Evolutionary conservation across 371 early-diverging fungal species (phyloP), one percentile per base, ranked within the genome.

Genomic region (Circinella minor): DNA sequence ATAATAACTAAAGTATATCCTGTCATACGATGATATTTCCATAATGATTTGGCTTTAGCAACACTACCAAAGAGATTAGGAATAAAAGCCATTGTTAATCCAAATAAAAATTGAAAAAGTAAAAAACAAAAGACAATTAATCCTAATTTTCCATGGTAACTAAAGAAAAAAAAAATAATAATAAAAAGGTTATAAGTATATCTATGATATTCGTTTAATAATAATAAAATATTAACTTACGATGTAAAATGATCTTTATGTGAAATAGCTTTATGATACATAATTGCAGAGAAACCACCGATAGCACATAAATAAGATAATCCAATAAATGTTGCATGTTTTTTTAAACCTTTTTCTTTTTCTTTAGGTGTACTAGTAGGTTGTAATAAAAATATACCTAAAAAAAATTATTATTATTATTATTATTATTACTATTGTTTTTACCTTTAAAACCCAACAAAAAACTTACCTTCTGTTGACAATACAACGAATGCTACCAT

Each of bases 1-100:
- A 80, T 61, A 11, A 65, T n/a, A n/a, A 77, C 27, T 8, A 78
- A 17, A 0, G 74, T 11, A 62, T 83, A 83, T 7, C 83, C 83
- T 9, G 75, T 72, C 27, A 79, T 49, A 10, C 80, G 75, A 55
- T 80, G 82, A 46, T 75, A 80, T 55, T 74, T 82, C 72, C 77
- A 82, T 38, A 76, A 65, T 4, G 20, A 47, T 63, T 74, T 78
- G 1, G 77, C 75, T 38, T 71, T 66, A 10, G 63, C 39, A 3
- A 70, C 66, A 13, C 71, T 71, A 8, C 80, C 80, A 63, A 74
- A 70, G 6, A 75, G 36, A 10, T 47, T 11, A 13, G 80, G 77
- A 11, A 65, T 63, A 57, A 74, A 75, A 7, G 66, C 75, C 5
- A 76, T 70, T 20, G 69, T 17, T 5, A 68, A 6, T 15, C 82